Conservation (phyloP, 2,329 filamentous ascomycete genomes). For the Penicillium freii region DNA sequence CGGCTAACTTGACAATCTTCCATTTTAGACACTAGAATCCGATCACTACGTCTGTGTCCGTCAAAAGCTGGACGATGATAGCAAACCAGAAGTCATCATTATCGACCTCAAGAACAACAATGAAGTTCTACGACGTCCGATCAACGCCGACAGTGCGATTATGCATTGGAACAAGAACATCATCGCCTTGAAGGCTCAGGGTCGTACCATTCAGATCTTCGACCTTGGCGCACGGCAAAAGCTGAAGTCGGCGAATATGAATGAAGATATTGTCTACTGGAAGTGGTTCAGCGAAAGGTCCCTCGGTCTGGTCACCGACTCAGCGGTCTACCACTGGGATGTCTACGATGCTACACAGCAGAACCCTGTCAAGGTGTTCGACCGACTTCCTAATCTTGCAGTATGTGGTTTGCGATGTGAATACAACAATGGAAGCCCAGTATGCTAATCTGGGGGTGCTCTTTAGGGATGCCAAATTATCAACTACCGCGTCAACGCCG, state of each 20-base stretch:
- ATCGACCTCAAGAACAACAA: constrained; percentile 97
- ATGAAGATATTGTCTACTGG: constrained; percentile 98
- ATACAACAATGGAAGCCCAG: background rate
- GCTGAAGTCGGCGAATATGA: constrained; percentile 94
- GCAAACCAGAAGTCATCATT: constrained; percentile 92
- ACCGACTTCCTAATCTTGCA: constrained; percentile 84
- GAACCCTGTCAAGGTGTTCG: constrained; percentile 84
- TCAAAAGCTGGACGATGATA: constrained; percentile 82
- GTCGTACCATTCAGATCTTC: constrained; percentile 94
- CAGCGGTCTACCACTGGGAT: constrained; percentile 94
- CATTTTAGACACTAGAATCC: constrained; percentile 85
- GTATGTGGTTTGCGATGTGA: constrained; percentile 53
- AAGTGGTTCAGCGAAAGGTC: constrained; percentile 94
- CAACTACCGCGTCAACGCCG: constrained; percentile 94
- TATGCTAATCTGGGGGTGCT: constrained; percentile 4
- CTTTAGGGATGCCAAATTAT: constrained; percentile 92
- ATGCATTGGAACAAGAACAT: constrained; percentile 98
- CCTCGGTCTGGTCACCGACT: constrained; percentile 86
- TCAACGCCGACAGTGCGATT: constrained; percentile 99
- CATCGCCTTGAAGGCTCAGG: constrained; percentile 93
- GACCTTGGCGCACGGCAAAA: constrained; percentile 90
- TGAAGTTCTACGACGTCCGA: constrained; percentile 89
- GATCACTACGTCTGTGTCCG: constrained; percentile 95
- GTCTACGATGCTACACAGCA: constrained; percentile 81
- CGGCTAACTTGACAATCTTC: constrained; percentile 19